These are phyloP conservation scores for Pichia occidentalis DNA, from an alignment of 805 yeast species.

Conservation along the genomic window DNA sequence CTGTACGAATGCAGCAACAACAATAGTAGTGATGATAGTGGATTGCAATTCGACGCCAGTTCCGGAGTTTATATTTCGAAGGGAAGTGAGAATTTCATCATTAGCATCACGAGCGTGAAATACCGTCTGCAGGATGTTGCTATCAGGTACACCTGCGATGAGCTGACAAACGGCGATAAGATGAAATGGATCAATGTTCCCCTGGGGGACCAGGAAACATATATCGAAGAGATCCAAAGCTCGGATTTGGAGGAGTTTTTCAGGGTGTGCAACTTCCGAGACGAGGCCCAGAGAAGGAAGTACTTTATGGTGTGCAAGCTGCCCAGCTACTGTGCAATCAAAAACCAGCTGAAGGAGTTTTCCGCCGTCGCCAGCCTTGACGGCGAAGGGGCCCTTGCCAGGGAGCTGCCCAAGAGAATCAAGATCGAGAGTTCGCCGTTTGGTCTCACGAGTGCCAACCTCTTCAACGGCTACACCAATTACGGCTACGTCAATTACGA, in stretches of 20 bases:
- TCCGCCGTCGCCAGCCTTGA: constrained; percentile 13
- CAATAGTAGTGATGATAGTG: not conserved
- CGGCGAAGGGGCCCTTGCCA: constrained; percentile 4
- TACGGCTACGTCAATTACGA: constrained; percentile 24
- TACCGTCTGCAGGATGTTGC: not conserved
- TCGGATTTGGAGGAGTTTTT: constrained; percentile 2
- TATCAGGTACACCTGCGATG: constrained; percentile 3
- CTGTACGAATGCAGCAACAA: no score
- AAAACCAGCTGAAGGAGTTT: constrained; percentile 33
- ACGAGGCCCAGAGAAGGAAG: not conserved
- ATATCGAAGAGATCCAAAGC: not conserved
- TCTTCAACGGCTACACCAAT: constrained; percentile 18
- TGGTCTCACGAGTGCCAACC: constrained; percentile 18
- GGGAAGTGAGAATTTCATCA: not conserved
- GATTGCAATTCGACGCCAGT: not conserved
- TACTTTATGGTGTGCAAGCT: not conserved
- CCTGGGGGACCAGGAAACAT: not conserved
- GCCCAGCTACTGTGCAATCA: constrained; percentile 21
- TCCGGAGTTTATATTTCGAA: constrained; percentile 4
- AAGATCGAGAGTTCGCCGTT: constrained; percentile 22
- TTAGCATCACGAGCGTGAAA: not conserved
- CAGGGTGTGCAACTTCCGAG: not conserved
- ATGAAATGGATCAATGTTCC: constrained; percentile 5
- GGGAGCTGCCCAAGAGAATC: constrained; percentile 9
- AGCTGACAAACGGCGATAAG: constrained; percentile 1